Evolutionary conservation across 1,284 basidiomycete genomes (phyloP).

Genomic region (Earliella scabrosa): DNA sequence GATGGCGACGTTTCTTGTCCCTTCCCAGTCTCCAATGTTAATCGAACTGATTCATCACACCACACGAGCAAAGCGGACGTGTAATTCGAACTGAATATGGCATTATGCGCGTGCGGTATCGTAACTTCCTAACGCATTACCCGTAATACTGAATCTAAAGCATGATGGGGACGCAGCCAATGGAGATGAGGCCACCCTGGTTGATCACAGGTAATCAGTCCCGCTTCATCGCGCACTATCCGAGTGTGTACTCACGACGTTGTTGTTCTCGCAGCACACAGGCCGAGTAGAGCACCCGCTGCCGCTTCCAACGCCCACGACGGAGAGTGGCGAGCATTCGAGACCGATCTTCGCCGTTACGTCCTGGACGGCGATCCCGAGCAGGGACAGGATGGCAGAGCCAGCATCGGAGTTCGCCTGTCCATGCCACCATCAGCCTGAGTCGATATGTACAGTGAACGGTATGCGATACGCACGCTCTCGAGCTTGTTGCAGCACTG

Average conservation of each 20-base stretch:
- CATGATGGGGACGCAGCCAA: not conserved
- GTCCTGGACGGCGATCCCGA: constrained; percentile 14
- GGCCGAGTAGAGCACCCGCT: constrained; percentile 8
- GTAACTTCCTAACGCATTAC: no score
- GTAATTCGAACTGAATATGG: no score
- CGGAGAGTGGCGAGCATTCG: constrained; percentile 14
- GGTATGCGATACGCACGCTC: constrained; percentile 4
- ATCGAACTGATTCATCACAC: no score
- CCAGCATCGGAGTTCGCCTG: constrained; percentile 14
- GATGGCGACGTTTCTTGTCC: no score
- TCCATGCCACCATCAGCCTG: not conserved
- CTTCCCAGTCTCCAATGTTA: no score
- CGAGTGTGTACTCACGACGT: constrained; percentile 16
- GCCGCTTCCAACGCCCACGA: constrained; percentile 16
- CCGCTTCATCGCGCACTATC: no score
- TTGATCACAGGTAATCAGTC: no score
- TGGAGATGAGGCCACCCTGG: not conserved
- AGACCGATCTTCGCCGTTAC: constrained; percentile 9
- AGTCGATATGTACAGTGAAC: not conserved
- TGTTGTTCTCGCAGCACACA: constrained; percentile 24
- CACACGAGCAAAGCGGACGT: no score
- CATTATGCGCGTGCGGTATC: no score
- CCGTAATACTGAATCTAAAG: no score
- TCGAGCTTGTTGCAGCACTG: constrained; percentile 6
- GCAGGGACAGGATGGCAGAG: constrained; percentile 7